These are phyloP conservation scores for Paramicrosporidium saccamoebae DNA, from an alignment of 371 early-diverging fungal species.

Conservation along the genomic window DNA sequence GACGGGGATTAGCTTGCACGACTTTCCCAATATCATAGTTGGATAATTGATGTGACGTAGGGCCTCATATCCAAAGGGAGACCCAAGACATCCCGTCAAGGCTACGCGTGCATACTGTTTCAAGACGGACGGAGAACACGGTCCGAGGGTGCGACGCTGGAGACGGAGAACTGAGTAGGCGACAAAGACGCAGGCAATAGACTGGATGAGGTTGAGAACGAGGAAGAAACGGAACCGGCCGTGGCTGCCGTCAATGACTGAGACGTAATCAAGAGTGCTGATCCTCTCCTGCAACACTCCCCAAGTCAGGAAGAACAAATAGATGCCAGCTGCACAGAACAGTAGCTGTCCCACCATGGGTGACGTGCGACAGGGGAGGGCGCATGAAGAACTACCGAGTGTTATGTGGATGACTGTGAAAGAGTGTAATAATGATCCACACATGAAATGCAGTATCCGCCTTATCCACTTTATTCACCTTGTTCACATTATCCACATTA, in stretches of 20 bases:
- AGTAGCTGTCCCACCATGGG: no score
- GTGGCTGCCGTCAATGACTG: conserved; percentile 17
- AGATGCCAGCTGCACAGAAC: conserved; percentile 59
- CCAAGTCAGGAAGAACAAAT: conserved; percentile 78
- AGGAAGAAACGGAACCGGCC: conserved; percentile 50
- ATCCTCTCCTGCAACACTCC: conserved; percentile 71
- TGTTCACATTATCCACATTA: no score
- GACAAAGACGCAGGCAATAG: conserved; percentile 31
- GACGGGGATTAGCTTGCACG: conserved; percentile 88
- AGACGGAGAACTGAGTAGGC: conserved; percentile 28
- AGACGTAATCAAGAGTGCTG: conserved; percentile 44
- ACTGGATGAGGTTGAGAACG: conserved; percentile 50
- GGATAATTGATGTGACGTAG: conserved; percentile 84
- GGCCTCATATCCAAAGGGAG: conserved; percentile 73
- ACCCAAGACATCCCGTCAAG: conserved; percentile 28
- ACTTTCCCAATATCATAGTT: conserved; percentile 80
- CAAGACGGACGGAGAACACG: conserved; percentile 10
- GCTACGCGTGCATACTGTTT: conserved; percentile 31
- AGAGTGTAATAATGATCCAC: no score
- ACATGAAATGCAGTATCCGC: no score
- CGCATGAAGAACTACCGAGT: no score
- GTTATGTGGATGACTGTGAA: no score
- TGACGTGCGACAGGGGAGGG: no score
- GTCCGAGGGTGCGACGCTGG: conserved; percentile 6
- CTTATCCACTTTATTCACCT: no score